phyloP scores from a whole-genome alignment of 306 rosid genomes.

The Neltuma alba region DNA sequence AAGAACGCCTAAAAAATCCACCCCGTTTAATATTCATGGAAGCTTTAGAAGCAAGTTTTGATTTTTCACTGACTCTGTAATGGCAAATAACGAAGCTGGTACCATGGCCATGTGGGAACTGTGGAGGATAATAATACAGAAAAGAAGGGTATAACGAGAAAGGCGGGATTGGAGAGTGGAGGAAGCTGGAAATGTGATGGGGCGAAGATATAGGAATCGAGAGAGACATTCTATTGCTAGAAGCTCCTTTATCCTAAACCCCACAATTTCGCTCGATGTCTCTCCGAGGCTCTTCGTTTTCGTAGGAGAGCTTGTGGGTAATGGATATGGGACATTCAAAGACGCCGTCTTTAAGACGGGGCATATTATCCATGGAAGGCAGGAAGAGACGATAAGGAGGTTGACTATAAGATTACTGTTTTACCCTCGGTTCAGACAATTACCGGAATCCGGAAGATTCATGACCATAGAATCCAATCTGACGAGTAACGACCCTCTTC shows the following conservation, averaged over 20 bases:
- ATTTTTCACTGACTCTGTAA: constrained; percentile 18
- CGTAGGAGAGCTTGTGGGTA: not conserved
- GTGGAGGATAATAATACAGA: constrained; percentile 17
- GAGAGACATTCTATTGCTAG: constrained; percentile 33
- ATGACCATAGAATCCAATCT: not conserved
- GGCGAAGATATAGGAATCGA: constrained; percentile 41
- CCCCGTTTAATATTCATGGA: constrained; percentile 31
- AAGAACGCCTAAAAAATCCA: constrained; percentile 26
- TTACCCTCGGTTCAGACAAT: not conserved
- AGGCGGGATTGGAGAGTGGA: constrained; percentile 29
- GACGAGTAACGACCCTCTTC: not conserved
- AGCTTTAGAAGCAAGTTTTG: constrained; percentile 1
- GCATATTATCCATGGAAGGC: not conserved
- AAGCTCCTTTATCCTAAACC: not conserved
- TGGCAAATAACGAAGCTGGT: constrained; percentile 32
- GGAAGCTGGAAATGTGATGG: constrained; percentile 32
- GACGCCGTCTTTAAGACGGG: no score
- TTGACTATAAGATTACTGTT: not conserved
- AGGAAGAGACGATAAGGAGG: not conserved
- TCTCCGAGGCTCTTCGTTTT: not conserved
- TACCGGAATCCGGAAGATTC: not conserved
- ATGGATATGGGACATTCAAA: not conserved
- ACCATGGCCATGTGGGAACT: not conserved
- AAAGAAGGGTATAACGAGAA: constrained; percentile 35
- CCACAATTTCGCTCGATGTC: not conserved